Evolutionary conservation across 176 grass and related monocot species (phyloP).

Genomic region (Puya raimondii): DNA sequence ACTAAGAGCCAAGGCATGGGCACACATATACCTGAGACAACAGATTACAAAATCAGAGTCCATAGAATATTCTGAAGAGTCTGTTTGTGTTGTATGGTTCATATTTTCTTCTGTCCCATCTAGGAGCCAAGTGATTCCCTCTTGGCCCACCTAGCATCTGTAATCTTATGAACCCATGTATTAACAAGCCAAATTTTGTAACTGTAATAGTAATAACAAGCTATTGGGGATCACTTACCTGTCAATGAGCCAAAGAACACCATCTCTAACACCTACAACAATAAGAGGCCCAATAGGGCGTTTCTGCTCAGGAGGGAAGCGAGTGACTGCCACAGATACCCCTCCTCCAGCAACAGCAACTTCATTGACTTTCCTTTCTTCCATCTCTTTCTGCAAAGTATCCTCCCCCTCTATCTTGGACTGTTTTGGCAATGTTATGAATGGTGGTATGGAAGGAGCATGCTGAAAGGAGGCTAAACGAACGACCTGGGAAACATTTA

Average conservation of each 20-base stretch:
- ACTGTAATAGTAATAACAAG: neutral
- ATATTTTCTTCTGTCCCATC: no score
- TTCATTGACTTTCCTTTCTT: slow-evolving; percentile 87
- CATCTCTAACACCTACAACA: slow-evolving; percentile 91
- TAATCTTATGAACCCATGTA: neutral
- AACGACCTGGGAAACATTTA: slow-evolving; percentile 54
- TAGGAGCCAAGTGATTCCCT: no score
- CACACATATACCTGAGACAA: slow-evolving; percentile 88
- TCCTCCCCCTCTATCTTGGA: slow-evolving; percentile 67
- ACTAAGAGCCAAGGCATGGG: slow-evolving; percentile 92
- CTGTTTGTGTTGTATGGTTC: no score
- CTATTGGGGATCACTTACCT: slow-evolving; percentile 39
- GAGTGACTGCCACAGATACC: slow-evolving; percentile 87
- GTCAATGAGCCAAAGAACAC: slow-evolving; percentile 93
- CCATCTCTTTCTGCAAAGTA: slow-evolving; percentile 71
- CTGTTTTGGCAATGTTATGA: slow-evolving; percentile 81
- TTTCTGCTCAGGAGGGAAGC: slow-evolving; percentile 90
- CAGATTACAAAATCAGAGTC: neutral
- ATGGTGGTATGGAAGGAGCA: slow-evolving; percentile 54
- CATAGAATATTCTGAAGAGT: no score
- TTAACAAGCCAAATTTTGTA: neutral
- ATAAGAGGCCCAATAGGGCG: slow-evolving; percentile 94
- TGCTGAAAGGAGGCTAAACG: slow-evolving; percentile 97
- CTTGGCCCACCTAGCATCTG: neutral
- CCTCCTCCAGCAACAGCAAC: slow-evolving; percentile 98